Percentiles rank a stretch among this genome's conserved stretches.
These are phyloP conservation scores for Pseudodiploospora longispora DNA, from an alignment of 2,329 filamentous ascomycete genomes.

Conservation along the genomic window DNA sequence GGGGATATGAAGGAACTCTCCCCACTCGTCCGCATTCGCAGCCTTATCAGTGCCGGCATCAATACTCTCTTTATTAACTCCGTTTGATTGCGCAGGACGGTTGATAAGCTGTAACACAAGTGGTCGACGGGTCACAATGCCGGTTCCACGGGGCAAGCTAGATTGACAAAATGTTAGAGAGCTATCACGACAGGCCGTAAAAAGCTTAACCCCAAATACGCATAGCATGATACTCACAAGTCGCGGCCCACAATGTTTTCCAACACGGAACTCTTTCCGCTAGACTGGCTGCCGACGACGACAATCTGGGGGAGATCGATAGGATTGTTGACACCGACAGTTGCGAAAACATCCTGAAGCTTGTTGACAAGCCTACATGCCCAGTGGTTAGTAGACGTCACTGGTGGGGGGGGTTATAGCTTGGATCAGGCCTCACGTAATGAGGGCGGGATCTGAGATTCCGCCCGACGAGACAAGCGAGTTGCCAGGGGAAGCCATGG, in stretches of 20 bases:
- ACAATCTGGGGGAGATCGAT: constrained; percentile 98
- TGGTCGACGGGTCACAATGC: constrained; percentile 92
- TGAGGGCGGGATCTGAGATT: constrained; percentile 59
- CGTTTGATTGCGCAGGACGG: constrained; percentile 67
- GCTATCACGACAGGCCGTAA: not conserved
- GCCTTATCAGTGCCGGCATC: constrained; percentile 68
- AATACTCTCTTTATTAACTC: constrained; percentile 58
- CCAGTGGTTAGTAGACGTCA: constrained; percentile 4
- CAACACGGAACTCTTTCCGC: constrained; percentile 96
- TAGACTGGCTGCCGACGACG: constrained; percentile 96
- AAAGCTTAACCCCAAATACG: too few relatives aligned
- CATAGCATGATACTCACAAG: constrained; percentile 60
- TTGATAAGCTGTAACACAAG: constrained; percentile 98
- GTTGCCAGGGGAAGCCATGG: constrained; percentile 22
- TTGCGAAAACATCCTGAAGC: constrained; percentile 98
- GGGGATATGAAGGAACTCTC: constrained; percentile 95
- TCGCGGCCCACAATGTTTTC: constrained; percentile 98
- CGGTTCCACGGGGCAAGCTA: constrained; percentile 91
- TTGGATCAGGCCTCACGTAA: constrained; percentile 41
- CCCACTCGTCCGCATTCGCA: constrained; percentile 93
- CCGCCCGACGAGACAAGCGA: constrained; percentile 42
- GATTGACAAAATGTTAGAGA: constrained; percentile 10
- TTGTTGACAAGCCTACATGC: constrained; percentile 78
- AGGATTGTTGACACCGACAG: constrained; percentile 96
- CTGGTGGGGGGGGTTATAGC: constrained; percentile 4